phyloP scores from a whole-genome alignment of 768 basidiomycete genomes.

The Termitomyces sp. region DNA sequence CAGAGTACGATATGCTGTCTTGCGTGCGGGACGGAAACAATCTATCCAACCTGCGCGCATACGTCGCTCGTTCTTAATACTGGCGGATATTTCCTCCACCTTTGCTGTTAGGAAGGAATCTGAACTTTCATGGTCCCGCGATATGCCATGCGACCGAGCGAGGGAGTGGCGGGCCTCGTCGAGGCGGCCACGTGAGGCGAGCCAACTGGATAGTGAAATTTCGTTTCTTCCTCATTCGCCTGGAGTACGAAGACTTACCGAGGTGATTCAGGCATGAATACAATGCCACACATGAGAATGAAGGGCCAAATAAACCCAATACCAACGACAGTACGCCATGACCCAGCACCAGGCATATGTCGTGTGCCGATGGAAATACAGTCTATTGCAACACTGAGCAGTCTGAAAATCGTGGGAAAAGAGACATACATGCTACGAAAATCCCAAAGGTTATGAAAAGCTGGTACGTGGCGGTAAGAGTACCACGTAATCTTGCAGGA shows the following conservation, averaged over 20 bases:
- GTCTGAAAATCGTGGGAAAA: not conserved
- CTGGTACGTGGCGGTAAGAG: slow-evolving; percentile 57
- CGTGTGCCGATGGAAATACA: slow-evolving; percentile 69
- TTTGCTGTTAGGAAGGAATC: slow-evolving; percentile 41
- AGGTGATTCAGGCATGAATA: slow-evolving; percentile 67
- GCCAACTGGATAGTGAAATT: slow-evolving; percentile 35
- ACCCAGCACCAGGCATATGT: slow-evolving; percentile 34
- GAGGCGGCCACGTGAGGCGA: slow-evolving; percentile 39
- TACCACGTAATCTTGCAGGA: slow-evolving; percentile 66
- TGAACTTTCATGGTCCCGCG: slow-evolving; percentile 28
- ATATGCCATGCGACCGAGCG: slow-evolving; percentile 44
- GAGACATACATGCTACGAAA: slow-evolving; percentile 50
- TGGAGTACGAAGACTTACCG: slow-evolving; percentile 24
- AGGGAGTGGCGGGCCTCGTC: slow-evolving; percentile 47
- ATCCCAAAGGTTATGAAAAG: slow-evolving; percentile 70
- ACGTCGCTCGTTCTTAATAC: slow-evolving; percentile 43
- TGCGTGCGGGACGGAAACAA: slow-evolving; percentile 52
- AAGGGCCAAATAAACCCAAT: slow-evolving; percentile 59
- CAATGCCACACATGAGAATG: slow-evolving; percentile 57
- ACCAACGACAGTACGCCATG: slow-evolving; percentile 61
- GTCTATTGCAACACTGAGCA: slow-evolving; percentile 26
- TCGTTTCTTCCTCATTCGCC: not conserved
- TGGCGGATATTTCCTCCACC: slow-evolving; percentile 49
- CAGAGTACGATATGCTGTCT: slow-evolving; percentile 58
- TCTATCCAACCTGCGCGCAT: slow-evolving; percentile 58